Percentiles rank a stretch among this genome's conserved stretches.
Evolutionary conservation across 345 rosid genomes (phyloP).

Genomic region (Nasturtium officinale): DNA sequence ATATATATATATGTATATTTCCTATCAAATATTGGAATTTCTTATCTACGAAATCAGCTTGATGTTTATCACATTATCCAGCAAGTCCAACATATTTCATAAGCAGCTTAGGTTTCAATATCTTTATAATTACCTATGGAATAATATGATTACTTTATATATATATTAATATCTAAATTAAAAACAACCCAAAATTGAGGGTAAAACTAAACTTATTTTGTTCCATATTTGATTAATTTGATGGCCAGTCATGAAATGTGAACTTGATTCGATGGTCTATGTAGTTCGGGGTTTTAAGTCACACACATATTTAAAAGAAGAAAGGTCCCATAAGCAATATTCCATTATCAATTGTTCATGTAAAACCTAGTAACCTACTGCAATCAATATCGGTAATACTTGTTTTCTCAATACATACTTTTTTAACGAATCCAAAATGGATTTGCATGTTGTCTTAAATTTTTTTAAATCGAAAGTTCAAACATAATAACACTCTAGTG

Average conservation of each 20-base stretch:
- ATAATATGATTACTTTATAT: neutral
- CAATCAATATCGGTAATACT: slow-evolving; percentile 2
- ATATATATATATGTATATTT: too few species aligned
- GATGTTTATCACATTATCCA: slow-evolving; percentile 15
- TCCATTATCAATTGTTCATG: neutral
- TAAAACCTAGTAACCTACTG: neutral
- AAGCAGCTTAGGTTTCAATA: slow-evolving; percentile 12
- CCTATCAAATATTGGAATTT: slow-evolving; percentile 16
- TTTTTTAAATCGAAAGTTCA: neutral
- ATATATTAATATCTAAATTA: neutral
- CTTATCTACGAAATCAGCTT: slow-evolving; percentile 16
- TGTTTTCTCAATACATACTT: neutral
- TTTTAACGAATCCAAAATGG: neutral
- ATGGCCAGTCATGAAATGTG: slow-evolving; percentile 21
- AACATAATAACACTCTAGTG: neutral
- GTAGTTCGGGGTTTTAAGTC: neutral
- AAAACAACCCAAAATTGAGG: neutral
- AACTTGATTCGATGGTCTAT: neutral
- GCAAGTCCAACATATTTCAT: slow-evolving; percentile 19
- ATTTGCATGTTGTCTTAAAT: neutral
- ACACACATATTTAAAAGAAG: neutral
- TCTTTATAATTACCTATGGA: neutral
- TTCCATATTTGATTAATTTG: slow-evolving; percentile 4
- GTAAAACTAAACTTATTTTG: slow-evolving; percentile 21
- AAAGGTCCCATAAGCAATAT: neutral